Conservation (phyloP, 2,329 filamentous ascomycete species). For the Akanthomyces dipterigenus region DNA sequence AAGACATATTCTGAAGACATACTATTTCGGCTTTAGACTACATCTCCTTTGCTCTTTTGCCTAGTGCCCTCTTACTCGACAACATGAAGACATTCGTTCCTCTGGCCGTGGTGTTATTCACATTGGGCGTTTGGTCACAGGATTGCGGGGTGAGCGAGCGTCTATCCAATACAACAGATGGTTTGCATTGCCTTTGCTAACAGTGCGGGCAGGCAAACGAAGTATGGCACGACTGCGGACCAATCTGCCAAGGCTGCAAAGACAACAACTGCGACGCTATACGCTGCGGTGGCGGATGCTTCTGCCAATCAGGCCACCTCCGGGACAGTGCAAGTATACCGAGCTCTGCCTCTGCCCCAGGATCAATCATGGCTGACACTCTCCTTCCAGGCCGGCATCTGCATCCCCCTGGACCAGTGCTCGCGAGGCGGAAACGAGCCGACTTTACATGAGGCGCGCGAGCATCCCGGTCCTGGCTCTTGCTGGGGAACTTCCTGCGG, state of each 20-base stretch:
- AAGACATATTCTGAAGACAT: no score
- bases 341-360: no score
- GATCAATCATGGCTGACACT: not conserved
- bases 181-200: not conserved
- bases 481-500: not conserved
- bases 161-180: not conserved
- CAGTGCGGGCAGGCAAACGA: not conserved
- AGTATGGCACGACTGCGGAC: constrained; percentile 1
- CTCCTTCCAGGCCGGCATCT: not conserved
- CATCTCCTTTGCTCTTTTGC: no score
- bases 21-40: not conserved
- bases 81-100: not conserved
- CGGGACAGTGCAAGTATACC: not conserved
- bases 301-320: not conserved
- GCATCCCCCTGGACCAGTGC: not conserved
- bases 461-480: not conserved
- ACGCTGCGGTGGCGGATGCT: constrained; percentile 2
- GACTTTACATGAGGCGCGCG: not conserved
- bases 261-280: not conserved
- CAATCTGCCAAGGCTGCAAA: not conserved
- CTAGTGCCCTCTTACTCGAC: no score
- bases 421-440: not conserved
- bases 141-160: not conserved
- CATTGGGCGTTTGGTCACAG: not conserved
- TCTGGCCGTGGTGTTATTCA: not conserved